Conservation (phyloP, 1,284 basidiomycete genomes). For the Microbotryomycetes sp. region DNA sequence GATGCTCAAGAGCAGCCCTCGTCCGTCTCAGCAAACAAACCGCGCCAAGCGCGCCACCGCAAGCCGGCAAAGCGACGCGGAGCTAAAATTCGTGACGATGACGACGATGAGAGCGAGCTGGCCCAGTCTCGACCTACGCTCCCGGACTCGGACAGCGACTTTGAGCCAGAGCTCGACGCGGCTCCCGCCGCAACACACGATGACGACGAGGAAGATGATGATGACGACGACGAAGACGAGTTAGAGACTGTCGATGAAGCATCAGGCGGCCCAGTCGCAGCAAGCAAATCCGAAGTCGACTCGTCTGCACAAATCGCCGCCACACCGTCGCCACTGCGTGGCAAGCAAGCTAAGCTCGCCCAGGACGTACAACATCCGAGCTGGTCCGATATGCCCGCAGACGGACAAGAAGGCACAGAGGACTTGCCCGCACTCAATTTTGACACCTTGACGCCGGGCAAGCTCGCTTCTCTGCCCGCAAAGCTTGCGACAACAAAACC, state of each 20-base stretch:
- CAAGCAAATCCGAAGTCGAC: background rate
- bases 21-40: no score
- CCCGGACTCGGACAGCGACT: slow-evolving; percentile 6
- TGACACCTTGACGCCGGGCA: slow-evolving; percentile 52
- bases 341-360: background rate
- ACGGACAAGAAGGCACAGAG: slow-evolving; percentile 56
- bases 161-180: slow-evolving; percentile 10
- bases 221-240: background rate
- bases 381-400: slow-evolving; percentile 70
- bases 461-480: slow-evolving; percentile 34
- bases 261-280: background rate
- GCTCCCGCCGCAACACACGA: no score
- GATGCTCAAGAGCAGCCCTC: no score
- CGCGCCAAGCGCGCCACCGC: background rate
- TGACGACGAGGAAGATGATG: background rate
- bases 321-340: background rate
- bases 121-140: background rate
- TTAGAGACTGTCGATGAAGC: slow-evolving; percentile 6
- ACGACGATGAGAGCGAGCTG: slow-evolving; percentile 4
- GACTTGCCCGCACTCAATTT: slow-evolving; percentile 73
- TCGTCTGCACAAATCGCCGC: background rate
- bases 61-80: slow-evolving; percentile 17
- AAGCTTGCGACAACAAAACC: background rate
- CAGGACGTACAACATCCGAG: slow-evolving; percentile 35
- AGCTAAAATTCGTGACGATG: slow-evolving; percentile 7